Evolutionary conservation across 2,329 filamentous ascomycete genomes (phyloP).

Genomic region (Aspergillus neotritici): DNA sequence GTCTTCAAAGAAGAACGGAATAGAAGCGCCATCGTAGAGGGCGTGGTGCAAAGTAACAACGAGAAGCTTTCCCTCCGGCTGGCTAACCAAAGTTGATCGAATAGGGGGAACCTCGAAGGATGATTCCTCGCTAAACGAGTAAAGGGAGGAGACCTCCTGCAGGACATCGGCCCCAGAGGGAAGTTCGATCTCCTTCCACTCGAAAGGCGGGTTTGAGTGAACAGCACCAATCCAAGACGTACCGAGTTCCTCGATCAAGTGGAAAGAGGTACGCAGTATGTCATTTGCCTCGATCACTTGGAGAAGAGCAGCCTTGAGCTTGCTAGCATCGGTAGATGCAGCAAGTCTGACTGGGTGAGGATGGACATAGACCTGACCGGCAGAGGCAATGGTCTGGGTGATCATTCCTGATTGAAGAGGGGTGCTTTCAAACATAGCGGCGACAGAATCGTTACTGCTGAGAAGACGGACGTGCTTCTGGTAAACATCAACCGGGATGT

Average conservation of each 20-base stretch:
- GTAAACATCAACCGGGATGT: slow-evolving; percentile 8
- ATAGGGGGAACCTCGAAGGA: slow-evolving; percentile 28
- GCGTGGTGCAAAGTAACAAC: slow-evolving; percentile 71
- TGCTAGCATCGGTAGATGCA: slow-evolving; percentile 38
- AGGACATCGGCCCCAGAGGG: slow-evolving; percentile 11
- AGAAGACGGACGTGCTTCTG: slow-evolving; percentile 14
- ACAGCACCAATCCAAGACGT: slow-evolving; percentile 25
- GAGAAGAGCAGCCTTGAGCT: slow-evolving; percentile 54
- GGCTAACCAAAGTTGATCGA: slow-evolving; percentile 27
- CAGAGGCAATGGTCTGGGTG: slow-evolving; percentile 57
- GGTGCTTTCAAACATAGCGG: slow-evolving; percentile 52
- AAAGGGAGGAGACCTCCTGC: slow-evolving; percentile 8
- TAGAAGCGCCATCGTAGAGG: slow-evolving; percentile 78
- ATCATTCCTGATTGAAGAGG: slow-evolving; percentile 80
- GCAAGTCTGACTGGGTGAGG: slow-evolving; percentile 57
- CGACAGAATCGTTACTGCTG: slow-evolving; percentile 15
- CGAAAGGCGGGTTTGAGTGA: slow-evolving; percentile 15
- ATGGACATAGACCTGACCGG: slow-evolving; percentile 62
- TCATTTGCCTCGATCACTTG: slow-evolving; percentile 48
- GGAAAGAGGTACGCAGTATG: slow-evolving; percentile 59
- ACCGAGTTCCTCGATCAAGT: slow-evolving; percentile 17
- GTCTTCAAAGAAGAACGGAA: slow-evolving; percentile 66
- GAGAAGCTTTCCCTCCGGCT: slow-evolving; percentile 33
- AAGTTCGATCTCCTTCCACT: slow-evolving; percentile 17
- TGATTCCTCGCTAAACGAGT: slow-evolving; percentile 14